phyloP scores from a whole-genome alignment of 108 stramenopile species.

The Licmophora abbreviata region DNA sequence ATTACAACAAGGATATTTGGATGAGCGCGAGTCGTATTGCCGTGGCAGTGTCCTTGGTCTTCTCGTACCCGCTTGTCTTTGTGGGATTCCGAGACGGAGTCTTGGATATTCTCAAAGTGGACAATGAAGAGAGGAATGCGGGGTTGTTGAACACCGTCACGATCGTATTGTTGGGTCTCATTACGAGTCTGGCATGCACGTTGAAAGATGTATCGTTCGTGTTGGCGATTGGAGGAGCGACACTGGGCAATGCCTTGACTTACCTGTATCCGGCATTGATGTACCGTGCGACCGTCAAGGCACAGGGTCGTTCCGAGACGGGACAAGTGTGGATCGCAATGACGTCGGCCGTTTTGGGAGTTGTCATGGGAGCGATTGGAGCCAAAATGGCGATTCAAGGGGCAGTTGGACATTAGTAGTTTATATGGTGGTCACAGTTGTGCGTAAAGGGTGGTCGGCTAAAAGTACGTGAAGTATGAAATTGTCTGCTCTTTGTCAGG shows the following conservation, averaged over 20 bases:
- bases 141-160: constrained; percentile 51
- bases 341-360: constrained; percentile 55
- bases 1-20: constrained; percentile 75
- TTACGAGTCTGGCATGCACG: constrained; percentile 58
- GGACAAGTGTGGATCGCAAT: constrained; percentile 51
- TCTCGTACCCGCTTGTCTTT: constrained; percentile 54
- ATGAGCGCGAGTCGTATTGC: constrained; percentile 84
- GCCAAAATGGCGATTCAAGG: constrained; percentile 49
- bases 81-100: constrained; percentile 84
- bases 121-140: constrained; percentile 40
- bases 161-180: constrained; percentile 36
- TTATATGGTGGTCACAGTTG: not conserved
- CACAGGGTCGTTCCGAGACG: constrained; percentile 46
- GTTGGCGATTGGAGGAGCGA: constrained; percentile 91
- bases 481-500: too few relatives aligned
- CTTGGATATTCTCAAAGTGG: constrained; percentile 60
- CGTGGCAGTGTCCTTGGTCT: constrained; percentile 86
- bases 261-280: constrained; percentile 87
- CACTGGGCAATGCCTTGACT: constrained; percentile 85
- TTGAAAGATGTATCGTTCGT: constrained; percentile 83
- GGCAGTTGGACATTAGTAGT: not conserved
- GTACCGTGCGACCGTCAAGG: constrained; percentile 53
- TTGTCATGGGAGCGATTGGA: constrained; percentile 75
- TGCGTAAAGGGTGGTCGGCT: not conserved
- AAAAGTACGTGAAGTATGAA: not conserved